These are phyloP conservation scores for Colletotrichum sp. DNA, from an alignment of 2,329 filamentous ascomycete species.

Conservation along the genomic window DNA sequence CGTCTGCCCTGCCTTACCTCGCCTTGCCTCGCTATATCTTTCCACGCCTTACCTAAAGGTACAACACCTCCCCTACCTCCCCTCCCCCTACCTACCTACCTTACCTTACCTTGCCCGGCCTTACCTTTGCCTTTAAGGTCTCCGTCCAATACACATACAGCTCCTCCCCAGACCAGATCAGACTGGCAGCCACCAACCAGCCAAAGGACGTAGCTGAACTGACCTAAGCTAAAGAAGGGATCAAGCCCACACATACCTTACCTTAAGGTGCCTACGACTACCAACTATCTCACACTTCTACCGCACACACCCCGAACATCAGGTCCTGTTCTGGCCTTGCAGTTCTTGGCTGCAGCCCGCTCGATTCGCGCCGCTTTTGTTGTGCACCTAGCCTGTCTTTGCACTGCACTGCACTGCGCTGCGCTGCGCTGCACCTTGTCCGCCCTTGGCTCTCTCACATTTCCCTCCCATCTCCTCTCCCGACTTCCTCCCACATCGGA, in stretches of 20 bases:
- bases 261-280: background rate
- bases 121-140: background rate
- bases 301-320: background rate
- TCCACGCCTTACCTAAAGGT: background rate
- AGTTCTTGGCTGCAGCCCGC: background rate
- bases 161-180: background rate
- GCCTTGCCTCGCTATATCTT: background rate
- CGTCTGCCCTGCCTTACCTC: background rate
- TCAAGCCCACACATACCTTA: background rate
- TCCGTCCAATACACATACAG: background rate
- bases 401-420: background rate
- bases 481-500: conserved; percentile 11
- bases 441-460: background rate
- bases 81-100: background rate
- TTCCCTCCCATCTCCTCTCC: conserved; percentile 9
- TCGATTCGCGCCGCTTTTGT: background rate
- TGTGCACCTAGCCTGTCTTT: background rate
- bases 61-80: background rate
- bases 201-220: background rate
- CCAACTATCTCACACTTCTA: background rate
- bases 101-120: background rate
- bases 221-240: background rate
- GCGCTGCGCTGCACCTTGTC: background rate
- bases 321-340: background rate
- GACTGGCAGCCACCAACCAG: background rate